Percentiles rank a stretch among this genome's conserved stretches.
Conservation (phyloP, 495 filamentous ascomycete genomes). For the Aspergillus carlsbadensis region DNA sequence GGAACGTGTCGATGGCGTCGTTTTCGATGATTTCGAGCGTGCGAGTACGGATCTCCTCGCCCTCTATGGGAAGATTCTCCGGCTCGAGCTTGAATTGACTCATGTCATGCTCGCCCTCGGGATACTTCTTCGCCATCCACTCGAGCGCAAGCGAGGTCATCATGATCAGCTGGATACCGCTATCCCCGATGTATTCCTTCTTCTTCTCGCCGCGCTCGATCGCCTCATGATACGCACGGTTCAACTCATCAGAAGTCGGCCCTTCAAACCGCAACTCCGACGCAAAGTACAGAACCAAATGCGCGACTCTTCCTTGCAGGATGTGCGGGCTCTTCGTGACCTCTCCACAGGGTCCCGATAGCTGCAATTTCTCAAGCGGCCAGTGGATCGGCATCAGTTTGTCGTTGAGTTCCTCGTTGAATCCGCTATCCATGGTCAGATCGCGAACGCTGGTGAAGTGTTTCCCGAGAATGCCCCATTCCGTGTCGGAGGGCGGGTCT, state of each 20-base stretch:
- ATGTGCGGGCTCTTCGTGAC: slow-evolving; percentile 20
- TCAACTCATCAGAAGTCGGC: slow-evolving; percentile 14
- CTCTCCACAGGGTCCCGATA: slow-evolving; percentile 15
- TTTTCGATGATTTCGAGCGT: slow-evolving; percentile 28
- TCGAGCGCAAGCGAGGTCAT: slow-evolving; percentile 13
- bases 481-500: slow-evolving; percentile 21
- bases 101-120: neutral
- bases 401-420: slow-evolving; percentile 27
- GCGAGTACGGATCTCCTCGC: slow-evolving; percentile 5
- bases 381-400: slow-evolving; percentile 26
- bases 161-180: slow-evolving; percentile 15
- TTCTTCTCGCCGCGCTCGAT: slow-evolving; percentile 19
- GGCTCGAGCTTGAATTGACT: neutral
- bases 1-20: slow-evolving; percentile 24
- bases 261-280: slow-evolving; percentile 27
- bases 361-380: slow-evolving; percentile 18
- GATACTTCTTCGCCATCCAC: slow-evolving; percentile 14
- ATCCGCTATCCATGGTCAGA: slow-evolving; percentile 17
- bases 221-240: neutral
- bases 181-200: slow-evolving; percentile 6
- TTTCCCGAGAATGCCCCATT: slow-evolving; percentile 25
- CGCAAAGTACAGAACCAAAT: slow-evolving; percentile 23
- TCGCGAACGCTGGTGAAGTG: slow-evolving; percentile 21
- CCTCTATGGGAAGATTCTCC: slow-evolving; percentile 9
- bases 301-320: slow-evolving; percentile 21